A percentile compares a stretch with the other conserved stretches of the same genome.
Evolutionary conservation across 345 rosid genomes (phyloP).

Genomic region (Raphanus raphanistrum): DNA sequence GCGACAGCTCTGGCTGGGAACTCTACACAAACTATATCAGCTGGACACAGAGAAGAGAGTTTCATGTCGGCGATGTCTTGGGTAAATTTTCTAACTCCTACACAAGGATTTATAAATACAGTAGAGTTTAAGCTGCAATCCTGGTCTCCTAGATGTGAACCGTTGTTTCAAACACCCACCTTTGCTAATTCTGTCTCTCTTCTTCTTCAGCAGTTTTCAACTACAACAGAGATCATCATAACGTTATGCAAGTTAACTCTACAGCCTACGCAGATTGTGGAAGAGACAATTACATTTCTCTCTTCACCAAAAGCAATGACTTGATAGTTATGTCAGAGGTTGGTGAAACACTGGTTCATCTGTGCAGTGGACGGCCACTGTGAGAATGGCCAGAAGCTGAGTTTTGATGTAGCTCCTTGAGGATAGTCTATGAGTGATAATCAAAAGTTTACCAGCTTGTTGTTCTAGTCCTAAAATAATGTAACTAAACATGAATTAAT

Average conservation of each 20-base stretch:
- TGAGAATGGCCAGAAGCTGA: conserved; percentile 42
- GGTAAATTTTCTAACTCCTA: conserved; percentile 25
- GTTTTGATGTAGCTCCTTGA: conserved; percentile 35
- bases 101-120: background rate
- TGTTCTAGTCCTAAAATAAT: conserved; percentile 26
- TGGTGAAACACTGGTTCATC: conserved; percentile 37
- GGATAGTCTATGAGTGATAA: background rate
- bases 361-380: conserved; percentile 39
- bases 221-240: conserved; percentile 34
- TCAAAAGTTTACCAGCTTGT: conserved; percentile 16
- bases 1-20: conserved; percentile 45
- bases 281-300: conserved; percentile 31
- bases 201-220: conserved; percentile 42
- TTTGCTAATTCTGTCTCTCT: conserved; percentile 16
- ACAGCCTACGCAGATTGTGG: conserved; percentile 43
- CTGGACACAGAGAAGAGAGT: conserved; percentile 46
- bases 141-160: background rate
- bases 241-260: conserved; percentile 47
- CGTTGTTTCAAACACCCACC: background rate
- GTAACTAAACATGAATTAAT: conserved; percentile 8
- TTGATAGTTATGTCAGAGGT: conserved; percentile 28
- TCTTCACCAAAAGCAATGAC: conserved; percentile 39
- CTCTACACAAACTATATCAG: conserved; percentile 27
- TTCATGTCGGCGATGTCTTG: conserved; percentile 44
- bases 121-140: background rate